Conservation (phyloP, 306 rosid species). For the Dalbergia oliveri region DNA sequence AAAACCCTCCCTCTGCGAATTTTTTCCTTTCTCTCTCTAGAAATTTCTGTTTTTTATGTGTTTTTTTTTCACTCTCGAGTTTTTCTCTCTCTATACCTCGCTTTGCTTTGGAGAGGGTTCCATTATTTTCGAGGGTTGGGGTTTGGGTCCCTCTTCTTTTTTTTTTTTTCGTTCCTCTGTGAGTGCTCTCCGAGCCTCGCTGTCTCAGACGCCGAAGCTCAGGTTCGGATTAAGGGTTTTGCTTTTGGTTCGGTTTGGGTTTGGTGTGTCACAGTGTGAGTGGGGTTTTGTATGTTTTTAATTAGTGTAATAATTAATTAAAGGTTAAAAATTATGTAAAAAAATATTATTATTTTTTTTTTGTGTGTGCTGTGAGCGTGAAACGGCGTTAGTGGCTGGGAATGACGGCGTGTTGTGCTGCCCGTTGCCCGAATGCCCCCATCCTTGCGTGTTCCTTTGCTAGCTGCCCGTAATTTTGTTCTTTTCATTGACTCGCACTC, state of each 20-base stretch:
- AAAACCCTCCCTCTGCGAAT: constrained; percentile 28
- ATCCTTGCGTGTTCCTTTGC: constrained; percentile 51
- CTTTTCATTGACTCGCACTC: neutral
- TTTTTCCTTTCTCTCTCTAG: constrained; percentile 46
- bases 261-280: neutral
- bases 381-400: constrained; percentile 7
- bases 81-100: constrained; percentile 41
- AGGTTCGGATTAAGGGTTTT: constrained; percentile 49
- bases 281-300: neutral
- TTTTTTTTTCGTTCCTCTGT: constrained; percentile 15
- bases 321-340: neutral
- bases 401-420: constrained; percentile 47
- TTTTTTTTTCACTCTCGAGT: neutral
- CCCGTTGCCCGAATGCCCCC: constrained; percentile 70
- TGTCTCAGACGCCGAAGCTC: constrained; percentile 43
- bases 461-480: constrained; percentile 56
- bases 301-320: no score
- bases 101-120: constrained; percentile 54
- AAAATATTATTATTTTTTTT: no score
- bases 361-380: neutral
- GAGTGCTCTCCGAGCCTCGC: constrained; percentile 55
- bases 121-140: constrained; percentile 72
- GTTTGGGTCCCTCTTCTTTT: constrained; percentile 29
- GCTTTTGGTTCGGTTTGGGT: neutral
- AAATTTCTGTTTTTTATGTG: constrained; percentile 35